These are phyloP conservation scores for Phalaenopsis aphrodite DNA, from an alignment of 106 monocot species.

Conservation along the genomic window DNA sequence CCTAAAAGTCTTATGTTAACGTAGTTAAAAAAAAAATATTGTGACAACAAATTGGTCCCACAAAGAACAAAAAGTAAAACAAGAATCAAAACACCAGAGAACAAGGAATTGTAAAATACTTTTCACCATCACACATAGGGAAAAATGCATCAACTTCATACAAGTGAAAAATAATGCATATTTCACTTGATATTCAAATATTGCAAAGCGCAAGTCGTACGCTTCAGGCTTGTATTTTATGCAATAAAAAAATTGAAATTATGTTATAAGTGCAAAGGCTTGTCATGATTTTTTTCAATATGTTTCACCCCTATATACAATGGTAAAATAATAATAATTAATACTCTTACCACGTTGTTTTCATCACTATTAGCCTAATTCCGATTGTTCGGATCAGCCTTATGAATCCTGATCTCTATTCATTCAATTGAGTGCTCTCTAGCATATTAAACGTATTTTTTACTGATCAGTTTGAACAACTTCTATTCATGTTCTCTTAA, in stretches of 20 bases:
- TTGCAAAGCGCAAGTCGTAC: background rate
- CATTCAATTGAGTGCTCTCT: too few species aligned
- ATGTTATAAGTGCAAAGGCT: background rate
- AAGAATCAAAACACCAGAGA: background rate
- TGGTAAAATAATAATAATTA: background rate
- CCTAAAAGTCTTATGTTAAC: background rate
- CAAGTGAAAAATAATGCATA: background rate
- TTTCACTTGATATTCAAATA: background rate
- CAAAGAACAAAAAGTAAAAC: too few species aligned
- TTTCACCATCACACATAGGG: background rate
- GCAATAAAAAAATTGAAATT: background rate
- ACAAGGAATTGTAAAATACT: background rate
- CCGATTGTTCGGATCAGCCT: too few species aligned
- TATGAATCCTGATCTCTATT: too few species aligned
- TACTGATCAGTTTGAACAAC: too few species aligned
- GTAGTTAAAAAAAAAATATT: background rate
- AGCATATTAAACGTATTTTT: too few species aligned
- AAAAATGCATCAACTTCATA: background rate
- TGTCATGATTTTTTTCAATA: background rate
- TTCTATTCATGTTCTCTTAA: too few species aligned
- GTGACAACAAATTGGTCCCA: background rate
- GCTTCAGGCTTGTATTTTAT: background rate
- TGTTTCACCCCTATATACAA: background rate
- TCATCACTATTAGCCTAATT: too few species aligned
- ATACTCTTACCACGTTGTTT: too few species aligned